Conservation (phyloP, 2,329 filamentous ascomycete genomes). For the Teratosphaeria zuluensis region DNA sequence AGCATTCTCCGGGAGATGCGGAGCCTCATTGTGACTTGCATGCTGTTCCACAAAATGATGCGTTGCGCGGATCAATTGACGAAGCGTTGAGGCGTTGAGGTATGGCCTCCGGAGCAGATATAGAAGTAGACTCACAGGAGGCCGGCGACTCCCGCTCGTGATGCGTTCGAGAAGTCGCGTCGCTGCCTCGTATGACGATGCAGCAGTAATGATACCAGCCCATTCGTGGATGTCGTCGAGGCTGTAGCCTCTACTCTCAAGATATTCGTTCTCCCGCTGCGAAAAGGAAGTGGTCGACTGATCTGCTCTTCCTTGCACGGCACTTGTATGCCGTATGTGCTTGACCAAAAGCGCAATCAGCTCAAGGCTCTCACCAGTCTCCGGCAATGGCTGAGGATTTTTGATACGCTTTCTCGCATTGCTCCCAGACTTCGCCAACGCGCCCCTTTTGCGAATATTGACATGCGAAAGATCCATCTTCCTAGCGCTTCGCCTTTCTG, state of each 20-base stretch:
- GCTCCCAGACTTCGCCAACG: neutral
- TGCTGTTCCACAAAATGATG: slow-evolving; percentile 11
- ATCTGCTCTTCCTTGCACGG: neutral
- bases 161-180: slow-evolving; percentile 6
- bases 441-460: neutral
- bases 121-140: slow-evolving; percentile 36
- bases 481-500: neutral
- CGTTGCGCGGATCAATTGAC: slow-evolving; percentile 28
- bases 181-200: slow-evolving; percentile 14
- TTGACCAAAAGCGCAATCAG: neutral
- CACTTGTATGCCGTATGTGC: slow-evolving; percentile 8
- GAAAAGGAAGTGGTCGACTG: neutral
- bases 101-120: slow-evolving; percentile 37
- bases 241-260: slow-evolving; percentile 10
- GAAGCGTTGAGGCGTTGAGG: slow-evolving; percentile 17
- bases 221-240: slow-evolving; percentile 17
- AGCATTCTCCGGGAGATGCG: slow-evolving; percentile 10
- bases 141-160: slow-evolving; percentile 17
- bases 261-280: slow-evolving; percentile 2
- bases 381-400: neutral
- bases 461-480: neutral
- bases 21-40: neutral
- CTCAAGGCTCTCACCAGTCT: neutral
- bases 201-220: slow-evolving; percentile 13
- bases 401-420: neutral